Evolutionary conservation across 768 basidiomycete genomes (phyloP).

Genomic region (Mycena chlorophos): DNA sequence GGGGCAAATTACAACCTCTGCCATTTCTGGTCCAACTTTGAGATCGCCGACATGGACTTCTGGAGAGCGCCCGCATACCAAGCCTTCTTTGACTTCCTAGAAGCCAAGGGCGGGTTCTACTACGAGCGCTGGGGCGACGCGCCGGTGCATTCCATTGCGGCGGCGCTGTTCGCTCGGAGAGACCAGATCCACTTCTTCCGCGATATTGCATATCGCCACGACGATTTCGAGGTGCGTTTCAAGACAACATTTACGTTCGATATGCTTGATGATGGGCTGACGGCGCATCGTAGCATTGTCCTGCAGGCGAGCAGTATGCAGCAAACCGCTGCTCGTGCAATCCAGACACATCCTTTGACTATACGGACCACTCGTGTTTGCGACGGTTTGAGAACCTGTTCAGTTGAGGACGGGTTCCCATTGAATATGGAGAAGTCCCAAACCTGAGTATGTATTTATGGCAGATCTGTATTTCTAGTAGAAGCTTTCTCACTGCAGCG

Average conservation of each 20-base stretch:
- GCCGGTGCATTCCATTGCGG: not conserved
- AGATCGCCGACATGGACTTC: constrained; percentile 88
- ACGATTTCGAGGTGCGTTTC: too few species aligned
- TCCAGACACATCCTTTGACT: constrained; percentile 84
- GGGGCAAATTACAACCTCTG: constrained; percentile 67
- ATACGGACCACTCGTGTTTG: constrained; percentile 63
- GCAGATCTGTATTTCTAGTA: too few species aligned
- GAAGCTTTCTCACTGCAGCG: too few species aligned
- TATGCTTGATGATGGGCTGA: too few species aligned
- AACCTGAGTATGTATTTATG: too few species aligned
- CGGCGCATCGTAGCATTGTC: too few species aligned
- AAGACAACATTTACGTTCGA: too few species aligned
- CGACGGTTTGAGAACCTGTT: constrained; percentile 41
- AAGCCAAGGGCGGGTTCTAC: constrained; percentile 84
- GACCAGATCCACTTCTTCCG: constrained; percentile 73
- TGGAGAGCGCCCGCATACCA: constrained; percentile 85
- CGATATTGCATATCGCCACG: constrained; percentile 62
- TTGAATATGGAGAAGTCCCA: too few species aligned
- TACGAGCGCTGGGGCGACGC: constrained; percentile 49
- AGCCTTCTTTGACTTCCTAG: constrained; percentile 80
- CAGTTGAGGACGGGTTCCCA: constrained; percentile 14
- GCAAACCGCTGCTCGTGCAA: too few species aligned
- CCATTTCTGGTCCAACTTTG: constrained; percentile 89
- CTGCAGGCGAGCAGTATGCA: too few species aligned
- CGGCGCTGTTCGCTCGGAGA: constrained; percentile 40